Conservation (phyloP, 257 asterid species). For the Scutellaria barbata region DNA sequence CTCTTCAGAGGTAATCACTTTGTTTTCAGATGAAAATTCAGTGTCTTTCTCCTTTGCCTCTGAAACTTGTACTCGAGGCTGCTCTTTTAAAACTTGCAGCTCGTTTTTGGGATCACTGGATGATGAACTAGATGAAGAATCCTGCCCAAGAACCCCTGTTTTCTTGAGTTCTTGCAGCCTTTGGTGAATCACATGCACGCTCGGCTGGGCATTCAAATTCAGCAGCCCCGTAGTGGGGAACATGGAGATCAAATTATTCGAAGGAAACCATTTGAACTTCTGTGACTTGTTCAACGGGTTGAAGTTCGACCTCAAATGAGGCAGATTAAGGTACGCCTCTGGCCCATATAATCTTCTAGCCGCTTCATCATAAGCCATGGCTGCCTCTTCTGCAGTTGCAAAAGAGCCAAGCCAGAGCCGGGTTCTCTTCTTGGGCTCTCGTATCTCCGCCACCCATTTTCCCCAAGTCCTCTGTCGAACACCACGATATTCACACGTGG, state of each 20-base stretch:
- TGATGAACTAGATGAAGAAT: slow-evolving; percentile 59
- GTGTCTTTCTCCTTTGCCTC: slow-evolving; percentile 43
- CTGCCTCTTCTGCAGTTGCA: slow-evolving; percentile 94
- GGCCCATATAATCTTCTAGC: slow-evolving; percentile 91
- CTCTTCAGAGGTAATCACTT: slow-evolving; percentile 41
- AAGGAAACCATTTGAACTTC: slow-evolving; percentile 91
- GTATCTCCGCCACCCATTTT: slow-evolving; percentile 91
- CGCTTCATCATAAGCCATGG: slow-evolving; percentile 97
- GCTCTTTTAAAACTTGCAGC: slow-evolving; percentile 36
- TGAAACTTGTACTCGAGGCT: slow-evolving; percentile 29
- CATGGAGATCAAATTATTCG: slow-evolving; percentile 49
- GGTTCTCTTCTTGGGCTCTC: slow-evolving; percentile 90
- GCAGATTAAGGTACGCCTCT: slow-evolving; percentile 90
- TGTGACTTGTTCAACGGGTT: slow-evolving; percentile 86
- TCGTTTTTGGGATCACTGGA: slow-evolving; percentile 48
- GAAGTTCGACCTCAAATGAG: slow-evolving; percentile 77
- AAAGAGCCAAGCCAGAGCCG: slow-evolving; percentile 95
- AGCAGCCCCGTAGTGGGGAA: slow-evolving; percentile 73
- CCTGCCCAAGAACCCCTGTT: slow-evolving; percentile 51
- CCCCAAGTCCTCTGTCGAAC: slow-evolving; percentile 98
- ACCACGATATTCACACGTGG: slow-evolving; percentile 85
- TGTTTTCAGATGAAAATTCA: slow-evolving; percentile 42
- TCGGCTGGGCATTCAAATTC: slow-evolving; percentile 83
- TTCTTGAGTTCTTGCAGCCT: slow-evolving; percentile 87
- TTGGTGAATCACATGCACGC: slow-evolving; percentile 87